phyloP scores from a whole-genome alignment of 257 asterid species.

The Nicotiana undulata region DNA sequence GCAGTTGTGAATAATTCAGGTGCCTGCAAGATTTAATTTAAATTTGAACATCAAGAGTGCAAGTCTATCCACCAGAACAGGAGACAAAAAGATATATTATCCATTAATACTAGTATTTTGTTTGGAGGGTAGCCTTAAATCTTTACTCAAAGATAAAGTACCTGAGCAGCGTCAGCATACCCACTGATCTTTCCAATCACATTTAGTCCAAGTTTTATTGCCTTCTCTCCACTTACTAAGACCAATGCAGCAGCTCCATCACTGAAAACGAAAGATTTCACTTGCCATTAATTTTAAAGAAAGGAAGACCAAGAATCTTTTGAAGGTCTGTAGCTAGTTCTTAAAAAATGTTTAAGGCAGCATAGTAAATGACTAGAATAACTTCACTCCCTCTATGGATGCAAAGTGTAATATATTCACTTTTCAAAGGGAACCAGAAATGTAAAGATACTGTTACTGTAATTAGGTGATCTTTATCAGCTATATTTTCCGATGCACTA shows the following conservation, averaged over 20 bases:
- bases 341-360: background rate
- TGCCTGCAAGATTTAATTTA: constrained; percentile 44
- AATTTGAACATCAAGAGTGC: constrained; percentile 6
- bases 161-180: constrained; percentile 99
- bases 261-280: constrained; percentile 35
- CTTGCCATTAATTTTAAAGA: constrained; percentile 7
- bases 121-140: background rate
- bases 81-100: background rate
- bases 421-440: background rate
- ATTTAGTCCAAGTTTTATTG: constrained; percentile 67
- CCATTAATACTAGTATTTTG: background rate
- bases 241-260: constrained; percentile 99
- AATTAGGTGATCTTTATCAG: background rate
- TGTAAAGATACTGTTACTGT: background rate
- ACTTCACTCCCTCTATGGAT: background rate
- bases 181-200: constrained; percentile 86
- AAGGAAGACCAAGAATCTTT: background rate
- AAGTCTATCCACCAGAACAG: background rate
- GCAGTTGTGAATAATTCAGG: constrained; percentile 92
- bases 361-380: background rate
- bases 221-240: constrained; percentile 89
- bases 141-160: constrained; percentile 15
- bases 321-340: background rate
- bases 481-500: background rate
- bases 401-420: background rate